phyloP scores from a whole-genome alignment of 2,329 filamentous ascomycete species.

The Purpureocillium takamizusanense region DNA sequence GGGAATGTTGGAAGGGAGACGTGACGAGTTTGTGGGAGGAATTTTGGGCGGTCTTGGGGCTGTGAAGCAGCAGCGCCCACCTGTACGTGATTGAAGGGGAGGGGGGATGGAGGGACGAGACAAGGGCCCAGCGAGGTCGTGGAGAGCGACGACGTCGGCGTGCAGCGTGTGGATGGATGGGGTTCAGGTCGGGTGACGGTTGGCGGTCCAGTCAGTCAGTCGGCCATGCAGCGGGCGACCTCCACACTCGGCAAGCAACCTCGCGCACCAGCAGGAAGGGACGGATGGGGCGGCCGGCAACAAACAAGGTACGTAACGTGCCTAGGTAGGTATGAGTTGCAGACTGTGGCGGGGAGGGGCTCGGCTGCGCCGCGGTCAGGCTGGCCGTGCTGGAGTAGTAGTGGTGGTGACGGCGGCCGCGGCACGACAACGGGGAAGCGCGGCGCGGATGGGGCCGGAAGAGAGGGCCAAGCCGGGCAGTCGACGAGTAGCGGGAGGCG shows the following conservation, averaged over 20 bases:
- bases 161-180: constrained; percentile 8
- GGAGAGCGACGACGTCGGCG: constrained; percentile 12
- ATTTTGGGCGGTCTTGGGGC: constrained; percentile 75
- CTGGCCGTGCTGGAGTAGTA: no score
- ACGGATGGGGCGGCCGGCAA: no score
- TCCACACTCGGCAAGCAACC: no score
- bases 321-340: no score
- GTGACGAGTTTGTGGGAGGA: constrained; percentile 61
- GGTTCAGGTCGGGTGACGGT: constrained; percentile 16
- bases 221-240: no score
- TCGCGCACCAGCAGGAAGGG: no score
- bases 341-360: no score
- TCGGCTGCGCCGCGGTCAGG: no score
- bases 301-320: no score
- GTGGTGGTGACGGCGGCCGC: neutral
- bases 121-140: constrained; percentile 5
- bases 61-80: constrained; percentile 67
- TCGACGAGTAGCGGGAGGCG: no score
- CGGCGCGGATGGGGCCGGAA: neutral
- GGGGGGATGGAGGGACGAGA: constrained; percentile 20
- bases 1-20: constrained; percentile 77
- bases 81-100: constrained; percentile 31
- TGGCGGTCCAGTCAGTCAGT: neutral
- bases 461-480: neutral
- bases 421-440: neutral